Conservation (phyloP, 2,329 filamentous ascomycete species). For the Fusarium albosuccineum region DNA sequence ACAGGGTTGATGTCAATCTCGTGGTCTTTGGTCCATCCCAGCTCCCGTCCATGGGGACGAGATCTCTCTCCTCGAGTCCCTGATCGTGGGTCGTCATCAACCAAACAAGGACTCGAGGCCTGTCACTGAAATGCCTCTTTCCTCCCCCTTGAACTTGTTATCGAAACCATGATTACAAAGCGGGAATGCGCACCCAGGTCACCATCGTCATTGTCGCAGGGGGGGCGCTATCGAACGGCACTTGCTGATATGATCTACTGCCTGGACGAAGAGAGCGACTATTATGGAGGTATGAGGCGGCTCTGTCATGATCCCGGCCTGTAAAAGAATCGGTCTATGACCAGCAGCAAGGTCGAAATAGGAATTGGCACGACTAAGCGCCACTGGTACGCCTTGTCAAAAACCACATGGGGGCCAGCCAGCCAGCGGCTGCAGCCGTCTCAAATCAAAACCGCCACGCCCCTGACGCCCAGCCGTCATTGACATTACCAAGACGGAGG, state of each 20-base stretch:
- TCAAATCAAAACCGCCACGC: slow-evolving; percentile 5
- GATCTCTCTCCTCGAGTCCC: slow-evolving; percentile 38
- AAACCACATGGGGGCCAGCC: slow-evolving; percentile 7
- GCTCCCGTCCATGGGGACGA: slow-evolving; percentile 33
- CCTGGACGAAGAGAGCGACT: too few relatives aligned
- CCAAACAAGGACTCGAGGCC: slow-evolving; percentile 12
- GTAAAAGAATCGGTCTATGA: slow-evolving; percentile 24
- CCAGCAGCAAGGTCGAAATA: slow-evolving; percentile 10
- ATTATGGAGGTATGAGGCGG: background rate
- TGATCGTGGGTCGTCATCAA: slow-evolving; percentile 23
- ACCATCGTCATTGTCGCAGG: background rate
- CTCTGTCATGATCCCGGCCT: slow-evolving; percentile 18
- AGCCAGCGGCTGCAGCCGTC: slow-evolving; percentile 3
- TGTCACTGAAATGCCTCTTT: slow-evolving; percentile 19
- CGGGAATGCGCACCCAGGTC: slow-evolving; percentile 1
- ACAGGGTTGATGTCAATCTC: slow-evolving; percentile 35
- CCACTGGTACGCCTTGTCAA: slow-evolving; percentile 17
- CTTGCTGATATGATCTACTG: background rate
- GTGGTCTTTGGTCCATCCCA: slow-evolving; percentile 33
- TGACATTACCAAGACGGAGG: slow-evolving; percentile 16
- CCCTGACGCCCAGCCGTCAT: slow-evolving; percentile 5
- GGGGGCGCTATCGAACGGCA: background rate
- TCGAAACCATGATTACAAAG: slow-evolving; percentile 11
- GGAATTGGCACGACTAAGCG: slow-evolving; percentile 23
- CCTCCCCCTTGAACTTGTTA: slow-evolving; percentile 13